Evolutionary conservation across 768 basidiomycete species (phyloP), one percentile per base, ranked within the genome.

Genomic region (Serendipita vermifera): DNA sequence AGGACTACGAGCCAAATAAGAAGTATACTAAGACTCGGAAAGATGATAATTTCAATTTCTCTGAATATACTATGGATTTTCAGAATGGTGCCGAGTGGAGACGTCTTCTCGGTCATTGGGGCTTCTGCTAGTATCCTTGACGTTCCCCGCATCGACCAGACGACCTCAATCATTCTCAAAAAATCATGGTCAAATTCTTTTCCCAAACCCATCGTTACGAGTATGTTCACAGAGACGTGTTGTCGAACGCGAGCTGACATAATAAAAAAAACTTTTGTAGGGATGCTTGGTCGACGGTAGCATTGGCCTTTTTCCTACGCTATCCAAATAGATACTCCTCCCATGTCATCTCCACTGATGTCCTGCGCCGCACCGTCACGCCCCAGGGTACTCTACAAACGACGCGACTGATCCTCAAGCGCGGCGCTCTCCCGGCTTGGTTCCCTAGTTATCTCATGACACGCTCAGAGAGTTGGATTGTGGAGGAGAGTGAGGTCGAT

Each of bases 261-360:
- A 20, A 66, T 62, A 41, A 55, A 58, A 14, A 41, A 55, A 58
- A 14, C 51, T 26, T 59, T 14, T 14, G 5, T 63, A 92, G 91
- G 76, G 89, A 96, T 79, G 80, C 91, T 68, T 91, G 93, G 81
- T 76, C 87, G 57, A 93, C 87, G 62, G 87, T 94, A 58, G 82
- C 93, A 17, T 76, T 94, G 60, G 93, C 93, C 11, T 96, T 86
- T 75, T 93, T 93, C 67, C 74, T 96, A 58, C 85, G 93, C 60
- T 98, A 96, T 70, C 93, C 93, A 3, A 97, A 96, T 67, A 91
- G 93, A 48, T 90, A 89, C 64, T 88, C 93, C 4, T 75, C 86
- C 33, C 93, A 98, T 71, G 85, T 98, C 68, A 71, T 93, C 62
- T 92, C 92, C 3, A 93, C 90, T 75, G 93, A 97, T 73, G 91